phyloP scores from a whole-genome alignment of 2,329 filamentous ascomycete species.

The Periconia digitata region DNA sequence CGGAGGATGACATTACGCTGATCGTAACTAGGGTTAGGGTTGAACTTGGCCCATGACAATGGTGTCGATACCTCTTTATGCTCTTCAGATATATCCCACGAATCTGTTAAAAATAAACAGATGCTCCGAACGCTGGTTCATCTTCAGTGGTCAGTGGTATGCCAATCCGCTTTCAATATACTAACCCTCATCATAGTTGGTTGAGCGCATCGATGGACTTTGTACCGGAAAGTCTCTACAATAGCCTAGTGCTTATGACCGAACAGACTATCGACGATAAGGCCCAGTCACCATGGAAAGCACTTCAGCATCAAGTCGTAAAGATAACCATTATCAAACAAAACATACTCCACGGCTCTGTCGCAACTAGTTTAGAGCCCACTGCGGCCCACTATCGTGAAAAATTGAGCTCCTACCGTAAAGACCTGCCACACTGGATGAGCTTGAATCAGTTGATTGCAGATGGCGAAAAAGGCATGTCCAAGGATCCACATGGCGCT shows the following conservation, averaged over 20 bases:
- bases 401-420: constrained; percentile 13
- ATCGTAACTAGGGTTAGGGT: constrained; percentile 18
- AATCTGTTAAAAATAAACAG: constrained; percentile 12
- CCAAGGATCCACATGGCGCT: constrained; percentile 3
- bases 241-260: background rate
- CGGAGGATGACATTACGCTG: background rate
- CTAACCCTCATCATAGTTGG: constrained; percentile 10
- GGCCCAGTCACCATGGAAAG: too few species aligned
- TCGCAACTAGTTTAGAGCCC: background rate
- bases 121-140: constrained; percentile 18
- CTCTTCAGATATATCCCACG: background rate
- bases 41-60: constrained; percentile 7
- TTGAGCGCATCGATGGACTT: constrained; percentile 19
- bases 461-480: background rate
- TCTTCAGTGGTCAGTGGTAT: constrained; percentile 9
- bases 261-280: constrained; percentile 3
- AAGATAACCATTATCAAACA: constrained; percentile 23
- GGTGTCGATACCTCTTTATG: constrained; percentile 4
- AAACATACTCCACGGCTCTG: constrained; percentile 11
- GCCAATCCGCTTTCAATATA: background rate
- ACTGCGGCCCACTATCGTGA: constrained; percentile 11
- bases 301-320: constrained; percentile 16
- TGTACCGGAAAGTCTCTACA: constrained; percentile 1
- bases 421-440: constrained; percentile 18
- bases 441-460: constrained; percentile 5